Evolutionary conservation across 768 basidiomycete species (phyloP), one percentile per base, ranked within the genome.

Genomic region (Filobasidium wieringae): DNA sequence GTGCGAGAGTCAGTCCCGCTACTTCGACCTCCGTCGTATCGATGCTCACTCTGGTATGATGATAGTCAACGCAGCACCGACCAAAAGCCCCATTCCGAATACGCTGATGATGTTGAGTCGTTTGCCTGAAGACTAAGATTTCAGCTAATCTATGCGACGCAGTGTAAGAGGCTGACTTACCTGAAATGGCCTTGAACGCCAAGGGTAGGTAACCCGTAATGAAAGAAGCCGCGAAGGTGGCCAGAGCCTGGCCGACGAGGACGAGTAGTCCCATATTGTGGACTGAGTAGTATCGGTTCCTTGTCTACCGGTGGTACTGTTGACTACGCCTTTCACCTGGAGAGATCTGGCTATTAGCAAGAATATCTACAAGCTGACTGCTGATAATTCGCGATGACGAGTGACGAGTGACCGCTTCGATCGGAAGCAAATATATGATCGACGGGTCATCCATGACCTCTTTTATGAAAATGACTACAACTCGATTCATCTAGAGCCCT

Each of bases 41-140:
- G 58, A 87, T 76, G 40, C 86, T 71, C 74, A 91, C 86, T 95
- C 92, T 34, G 93, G 92, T 53, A 96, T 84, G 62, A 96, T 88
- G 26, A 97, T 82, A 12, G 88, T 88, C 62, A 96, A 75, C 0
- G 88, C 89, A 2, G 92, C 85, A 3, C 92, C 92, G 14, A 95
- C 79, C 17, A 97, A 78, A 11, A 96, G 76, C 11, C 92, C 92
- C 43, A 86, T 86, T 11, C 88, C 86, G 15, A 88, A 69, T 40
- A 80, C 79, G 7, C 79, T 79, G 31, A 84, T 69, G 76, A 63
- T 79, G 75, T 72, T 77, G 73, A 76, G 76, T 61, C 45, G 70
- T 63, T 75, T 77, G 79, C 77, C 66, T 63, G 56, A 57, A 31
- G 53, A 61, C 50, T 50, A 14, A 64, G 45, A 51, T 59, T 15